phyloP scores from a whole-genome alignment of 2,329 filamentous ascomycete species.

The Trichophyton equinum region DNA sequence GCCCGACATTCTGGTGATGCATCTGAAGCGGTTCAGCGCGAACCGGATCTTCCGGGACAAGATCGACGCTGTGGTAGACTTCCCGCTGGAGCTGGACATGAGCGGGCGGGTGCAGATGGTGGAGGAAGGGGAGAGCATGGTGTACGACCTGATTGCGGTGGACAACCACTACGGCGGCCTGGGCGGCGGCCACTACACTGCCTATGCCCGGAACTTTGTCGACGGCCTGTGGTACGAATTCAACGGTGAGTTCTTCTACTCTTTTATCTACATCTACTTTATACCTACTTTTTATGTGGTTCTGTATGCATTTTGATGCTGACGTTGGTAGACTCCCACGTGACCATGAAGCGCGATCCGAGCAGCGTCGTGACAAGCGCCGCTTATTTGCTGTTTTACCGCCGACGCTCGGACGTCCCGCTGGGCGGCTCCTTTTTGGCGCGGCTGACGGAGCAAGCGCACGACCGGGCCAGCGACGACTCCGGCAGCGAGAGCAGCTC shows the following conservation, averaged over 20 bases:
- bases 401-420: constrained; percentile 61
- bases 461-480: constrained; percentile 41
- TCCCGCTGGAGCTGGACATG: constrained; percentile 77
- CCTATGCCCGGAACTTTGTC: constrained; percentile 82
- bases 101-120: constrained; percentile 64
- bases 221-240: constrained; percentile 90
- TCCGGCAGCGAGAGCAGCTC: constrained; percentile 26
- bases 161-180: constrained; percentile 93
- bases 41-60: constrained; percentile 75
- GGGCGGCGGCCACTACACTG: constrained; percentile 91
- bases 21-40: constrained; percentile 89
- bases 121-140: constrained; percentile 65
- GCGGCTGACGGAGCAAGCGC: constrained; percentile 54
- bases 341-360: constrained; percentile 49
- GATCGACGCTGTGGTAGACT: constrained; percentile 80
- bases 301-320: background rate
- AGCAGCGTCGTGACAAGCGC: constrained; percentile 56
- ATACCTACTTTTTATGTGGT: background rate
- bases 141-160: constrained; percentile 89
- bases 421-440: constrained; percentile 69
- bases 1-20: constrained; percentile 86
- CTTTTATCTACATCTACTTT: background rate
- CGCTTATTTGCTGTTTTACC: constrained; percentile 93
- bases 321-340: constrained; percentile 53
- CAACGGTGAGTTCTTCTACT: constrained; percentile 55